These are phyloP conservation scores for Daldinia grandis DNA, from an alignment of 495 filamentous ascomycete genomes.

Conservation along the genomic window DNA sequence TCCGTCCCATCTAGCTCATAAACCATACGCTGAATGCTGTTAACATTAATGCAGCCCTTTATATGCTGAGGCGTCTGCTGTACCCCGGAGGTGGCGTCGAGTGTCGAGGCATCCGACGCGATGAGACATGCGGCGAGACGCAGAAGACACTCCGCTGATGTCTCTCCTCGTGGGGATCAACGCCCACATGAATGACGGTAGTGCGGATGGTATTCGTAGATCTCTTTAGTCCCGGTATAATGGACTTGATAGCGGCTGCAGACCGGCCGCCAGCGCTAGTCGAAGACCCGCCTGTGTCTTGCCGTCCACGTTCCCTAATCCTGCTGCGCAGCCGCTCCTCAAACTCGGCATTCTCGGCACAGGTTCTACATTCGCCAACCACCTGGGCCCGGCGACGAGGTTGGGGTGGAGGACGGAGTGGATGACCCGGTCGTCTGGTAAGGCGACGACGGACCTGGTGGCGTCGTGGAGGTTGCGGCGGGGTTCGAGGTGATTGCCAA, in stretches of 20 bases:
- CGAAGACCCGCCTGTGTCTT: slow-evolving; percentile 24
- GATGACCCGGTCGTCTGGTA: slow-evolving; percentile 29
- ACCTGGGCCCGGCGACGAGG: slow-evolving; percentile 33
- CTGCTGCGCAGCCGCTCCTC: slow-evolving; percentile 22
- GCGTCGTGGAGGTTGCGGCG: slow-evolving; percentile 33
- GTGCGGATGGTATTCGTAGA: slow-evolving; percentile 23
- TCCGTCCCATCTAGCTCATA: slow-evolving; percentile 3
- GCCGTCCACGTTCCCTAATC: slow-evolving; percentile 20
- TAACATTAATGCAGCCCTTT: background rate
- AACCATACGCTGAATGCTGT: background rate
- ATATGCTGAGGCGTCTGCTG: slow-evolving; percentile 33
- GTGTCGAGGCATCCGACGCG: slow-evolving; percentile 12
- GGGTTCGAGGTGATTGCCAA: slow-evolving; percentile 37
- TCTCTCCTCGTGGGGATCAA: slow-evolving; percentile 12
- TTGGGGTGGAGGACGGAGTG: slow-evolving; percentile 37
- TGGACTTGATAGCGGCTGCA: slow-evolving; percentile 27
- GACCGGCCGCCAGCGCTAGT: background rate
- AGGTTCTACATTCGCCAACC: slow-evolving; percentile 41
- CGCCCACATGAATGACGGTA: slow-evolving; percentile 19
- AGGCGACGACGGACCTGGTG: slow-evolving; percentile 42
- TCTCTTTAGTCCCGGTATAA: slow-evolving; percentile 33
- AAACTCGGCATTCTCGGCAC: slow-evolving; percentile 35
- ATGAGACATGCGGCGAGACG: background rate
- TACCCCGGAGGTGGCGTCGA: slow-evolving; percentile 30
- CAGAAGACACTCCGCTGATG: background rate